Conservation (phyloP, 495 filamentous ascomycete species). For the Aspergillus baeticus region DNA sequence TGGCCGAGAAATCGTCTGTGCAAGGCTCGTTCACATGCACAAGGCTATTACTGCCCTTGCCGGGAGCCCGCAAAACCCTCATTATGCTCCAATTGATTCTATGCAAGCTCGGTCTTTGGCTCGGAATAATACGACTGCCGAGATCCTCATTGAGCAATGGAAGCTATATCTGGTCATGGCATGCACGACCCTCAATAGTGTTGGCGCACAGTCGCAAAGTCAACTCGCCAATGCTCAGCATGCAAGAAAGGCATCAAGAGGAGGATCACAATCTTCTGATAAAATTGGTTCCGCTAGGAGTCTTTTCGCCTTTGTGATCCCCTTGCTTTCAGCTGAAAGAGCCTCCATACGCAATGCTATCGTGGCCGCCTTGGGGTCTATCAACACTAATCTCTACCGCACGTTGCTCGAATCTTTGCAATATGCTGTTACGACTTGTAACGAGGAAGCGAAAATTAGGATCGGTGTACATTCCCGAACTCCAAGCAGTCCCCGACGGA, state of each 20-base stretch:
- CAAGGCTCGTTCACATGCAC: conserved; percentile 88
- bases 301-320: conserved; percentile 87
- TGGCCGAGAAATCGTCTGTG: conserved; percentile 87
- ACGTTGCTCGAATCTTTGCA: conserved; percentile 89
- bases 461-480: conserved; percentile 73
- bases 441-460: conserved; percentile 84
- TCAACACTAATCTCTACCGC: conserved; percentile 93
- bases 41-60: conserved; percentile 75
- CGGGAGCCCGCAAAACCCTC: conserved; percentile 63
- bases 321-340: conserved; percentile 74
- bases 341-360: conserved; percentile 82
- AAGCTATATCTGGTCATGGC: conserved; percentile 97
- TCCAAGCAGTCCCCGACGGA: conserved; percentile 71
- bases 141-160: conserved; percentile 94
- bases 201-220: conserved; percentile 64
- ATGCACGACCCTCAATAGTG: conserved; percentile 88
- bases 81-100: conserved; percentile 57
- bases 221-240: conserved; percentile 69
- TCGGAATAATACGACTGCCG: conserved; percentile 72
- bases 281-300: conserved; percentile 85
- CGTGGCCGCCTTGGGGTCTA: conserved; percentile 88
- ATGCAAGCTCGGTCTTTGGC: conserved; percentile 42
- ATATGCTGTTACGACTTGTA: conserved; percentile 74
- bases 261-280: conserved; percentile 64
- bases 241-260: conserved; percentile 78